A percentile compares a stretch with the other conserved stretches of the same genome.
Conservation (phyloP, 306 rosid genomes). For the Malus sieversii region DNA sequence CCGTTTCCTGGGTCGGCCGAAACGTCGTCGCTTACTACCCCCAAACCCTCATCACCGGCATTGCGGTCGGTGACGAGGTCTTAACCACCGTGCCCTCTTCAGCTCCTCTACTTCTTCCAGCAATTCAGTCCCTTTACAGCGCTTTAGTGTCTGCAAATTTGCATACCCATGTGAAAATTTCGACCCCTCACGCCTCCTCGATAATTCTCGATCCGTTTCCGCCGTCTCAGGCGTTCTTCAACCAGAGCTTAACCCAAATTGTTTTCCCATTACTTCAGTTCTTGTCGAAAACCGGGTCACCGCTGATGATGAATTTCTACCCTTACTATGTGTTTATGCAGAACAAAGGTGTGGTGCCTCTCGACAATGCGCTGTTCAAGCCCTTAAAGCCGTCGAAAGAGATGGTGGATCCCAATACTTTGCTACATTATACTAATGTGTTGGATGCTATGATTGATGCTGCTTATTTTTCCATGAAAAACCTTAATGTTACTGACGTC, state of each 20-base stretch:
- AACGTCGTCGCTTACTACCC: slow-evolving; percentile 67
- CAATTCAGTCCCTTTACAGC: slow-evolving; percentile 50
- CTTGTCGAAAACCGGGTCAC: slow-evolving; percentile 54
- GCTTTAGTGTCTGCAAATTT: slow-evolving; percentile 62
- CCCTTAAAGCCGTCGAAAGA: slow-evolving; percentile 67
- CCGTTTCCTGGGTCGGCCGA: slow-evolving; percentile 58
- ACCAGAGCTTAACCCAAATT: slow-evolving; percentile 39
- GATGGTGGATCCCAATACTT: slow-evolving; percentile 88
- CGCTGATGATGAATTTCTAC: slow-evolving; percentile 74
- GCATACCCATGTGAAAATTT: slow-evolving; percentile 42
- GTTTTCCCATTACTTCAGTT: slow-evolving; percentile 57
- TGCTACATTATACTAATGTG: slow-evolving; percentile 77
- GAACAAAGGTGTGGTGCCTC: slow-evolving; percentile 65
- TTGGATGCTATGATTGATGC: slow-evolving; percentile 84
- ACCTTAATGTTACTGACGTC: slow-evolving; percentile 62
- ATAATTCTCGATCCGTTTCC: slow-evolving; percentile 69
- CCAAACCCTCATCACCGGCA: slow-evolving; percentile 45
- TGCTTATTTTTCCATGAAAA: slow-evolving; percentile 78
- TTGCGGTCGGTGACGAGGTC: slow-evolving; percentile 84
- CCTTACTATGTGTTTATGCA: slow-evolving; percentile 89
- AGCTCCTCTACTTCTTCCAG: slow-evolving; percentile 62
- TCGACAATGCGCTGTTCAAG: slow-evolving; percentile 62
- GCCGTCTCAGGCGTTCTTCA: slow-evolving; percentile 84
- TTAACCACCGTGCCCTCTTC: slow-evolving; percentile 64
- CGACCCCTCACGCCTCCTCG: slow-evolving; percentile 74